Conservation (phyloP, 2,329 filamentous ascomycete species). For the Fusarium liriodendri region DNA sequence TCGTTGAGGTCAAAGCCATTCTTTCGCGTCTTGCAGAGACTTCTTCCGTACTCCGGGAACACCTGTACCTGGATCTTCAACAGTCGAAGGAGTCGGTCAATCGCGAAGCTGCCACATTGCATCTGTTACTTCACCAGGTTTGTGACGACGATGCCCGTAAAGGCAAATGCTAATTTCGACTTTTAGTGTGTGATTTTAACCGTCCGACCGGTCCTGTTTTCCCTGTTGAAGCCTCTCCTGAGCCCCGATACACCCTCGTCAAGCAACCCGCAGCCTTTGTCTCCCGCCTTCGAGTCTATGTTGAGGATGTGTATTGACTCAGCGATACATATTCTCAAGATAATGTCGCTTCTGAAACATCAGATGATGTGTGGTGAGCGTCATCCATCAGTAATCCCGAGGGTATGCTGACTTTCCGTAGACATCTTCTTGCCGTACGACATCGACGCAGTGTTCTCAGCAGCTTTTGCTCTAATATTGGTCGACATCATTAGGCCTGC, state of each 20-base stretch:
- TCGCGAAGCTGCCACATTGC: constrained; percentile 33
- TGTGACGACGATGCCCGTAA: not conserved
- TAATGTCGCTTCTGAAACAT: constrained; percentile 27
- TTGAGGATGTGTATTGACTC: constrained; percentile 37
- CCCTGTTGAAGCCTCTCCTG: constrained; percentile 30
- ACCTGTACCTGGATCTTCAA: constrained; percentile 20
- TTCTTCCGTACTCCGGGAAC: constrained; percentile 19
- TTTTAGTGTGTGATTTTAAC: constrained; percentile 33
- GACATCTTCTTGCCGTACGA: constrained; percentile 37
- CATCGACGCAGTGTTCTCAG: constrained; percentile 34
- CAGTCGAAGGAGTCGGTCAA: constrained; percentile 19
- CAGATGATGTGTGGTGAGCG: constrained; percentile 36
- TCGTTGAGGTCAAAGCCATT: constrained; percentile 30
- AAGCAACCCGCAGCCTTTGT: constrained; percentile 3
- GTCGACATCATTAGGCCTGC: constrained; percentile 34
- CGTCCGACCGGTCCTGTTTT: constrained; percentile 33
- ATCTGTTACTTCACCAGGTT: constrained; percentile 33
- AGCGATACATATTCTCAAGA: constrained; percentile 29
- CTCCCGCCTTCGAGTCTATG: constrained; percentile 34
- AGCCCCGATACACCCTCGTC: not conserved
- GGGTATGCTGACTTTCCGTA: not conserved
- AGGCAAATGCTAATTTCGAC: not conserved
- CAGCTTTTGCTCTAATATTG: constrained; percentile 29
- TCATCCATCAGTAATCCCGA: too few species aligned
- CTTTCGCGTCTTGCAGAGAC: constrained; percentile 31